A percentile compares a stretch with the other conserved stretches of the same genome.
Conservation (phyloP, 2,329 filamentous ascomycete species). For the Chaetomium olivaceum region DNA sequence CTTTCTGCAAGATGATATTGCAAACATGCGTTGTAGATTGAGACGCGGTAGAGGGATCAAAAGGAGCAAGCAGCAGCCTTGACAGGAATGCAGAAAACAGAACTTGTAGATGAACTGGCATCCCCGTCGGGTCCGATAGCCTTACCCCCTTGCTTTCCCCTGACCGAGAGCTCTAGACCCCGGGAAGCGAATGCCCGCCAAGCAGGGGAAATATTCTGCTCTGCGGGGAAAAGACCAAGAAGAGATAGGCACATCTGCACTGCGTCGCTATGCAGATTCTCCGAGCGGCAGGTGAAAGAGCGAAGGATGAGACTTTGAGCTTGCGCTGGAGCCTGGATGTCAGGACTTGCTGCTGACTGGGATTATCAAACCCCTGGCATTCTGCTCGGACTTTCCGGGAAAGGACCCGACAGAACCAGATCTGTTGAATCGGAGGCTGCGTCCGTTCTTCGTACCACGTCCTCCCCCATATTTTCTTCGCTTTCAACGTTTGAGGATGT, state of each 20-base stretch:
- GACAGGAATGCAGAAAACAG: slow-evolving; percentile 9
- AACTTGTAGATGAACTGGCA: slow-evolving; percentile 2
- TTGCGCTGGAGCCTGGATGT: not conserved
- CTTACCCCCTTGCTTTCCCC: not conserved
- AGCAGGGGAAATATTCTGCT: slow-evolving; percentile 10
- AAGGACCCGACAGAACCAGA: not conserved
- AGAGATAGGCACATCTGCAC: slow-evolving; percentile 18
- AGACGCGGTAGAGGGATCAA: slow-evolving; percentile 18
- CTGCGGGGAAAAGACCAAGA: slow-evolving; percentile 25
- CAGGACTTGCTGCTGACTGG: not conserved
- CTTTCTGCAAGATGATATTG: slow-evolving; percentile 13
- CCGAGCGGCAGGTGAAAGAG: slow-evolving; percentile 12
- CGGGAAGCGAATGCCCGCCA: not conserved
- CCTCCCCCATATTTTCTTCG: not conserved
- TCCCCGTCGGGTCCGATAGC: not conserved
- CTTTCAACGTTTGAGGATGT: not conserved
- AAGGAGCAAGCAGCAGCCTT: not conserved
- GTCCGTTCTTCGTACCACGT: too few species aligned
- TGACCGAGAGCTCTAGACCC: slow-evolving; percentile 16
- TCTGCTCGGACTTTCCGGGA: not conserved
- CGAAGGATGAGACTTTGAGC: not conserved
- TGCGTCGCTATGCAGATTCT: slow-evolving; percentile 23
- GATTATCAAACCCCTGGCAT: not conserved
- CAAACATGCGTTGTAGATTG: slow-evolving; percentile 26
- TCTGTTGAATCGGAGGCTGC: slow-evolving; percentile 4